Percentiles rank a stretch among this genome's conserved stretches.
Evolutionary conservation across 495 filamentous ascomycete genomes (phyloP).

Genomic region (Friedmanniomyces simplex): DNA sequence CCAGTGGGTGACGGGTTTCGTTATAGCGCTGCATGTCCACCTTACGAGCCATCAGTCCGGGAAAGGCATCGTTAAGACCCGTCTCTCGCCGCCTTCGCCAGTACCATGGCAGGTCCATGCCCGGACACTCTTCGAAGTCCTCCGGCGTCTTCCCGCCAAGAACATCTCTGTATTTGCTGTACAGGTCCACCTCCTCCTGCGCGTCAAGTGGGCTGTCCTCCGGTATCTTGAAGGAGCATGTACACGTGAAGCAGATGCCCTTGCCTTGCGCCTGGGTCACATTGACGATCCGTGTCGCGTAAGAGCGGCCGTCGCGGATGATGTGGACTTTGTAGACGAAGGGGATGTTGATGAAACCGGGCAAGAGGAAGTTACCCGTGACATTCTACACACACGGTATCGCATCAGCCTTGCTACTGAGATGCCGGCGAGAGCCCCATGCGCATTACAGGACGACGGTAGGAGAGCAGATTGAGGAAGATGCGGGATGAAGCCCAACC

Average conservation of each 20-base stretch:
- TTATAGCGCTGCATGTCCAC: conserved; percentile 53
- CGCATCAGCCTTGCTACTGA: not conserved
- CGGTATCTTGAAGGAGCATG: conserved; percentile 52
- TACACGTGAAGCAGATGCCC: conserved; percentile 48
- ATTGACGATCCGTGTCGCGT: conserved; percentile 50
- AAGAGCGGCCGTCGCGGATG: conserved; percentile 45
- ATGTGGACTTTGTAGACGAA: conserved; percentile 50
- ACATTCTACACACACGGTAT: conserved; percentile 40
- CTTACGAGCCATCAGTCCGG: conserved; percentile 51
- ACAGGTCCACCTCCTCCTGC: conserved; percentile 31
- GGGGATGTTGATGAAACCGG: conserved; percentile 40
- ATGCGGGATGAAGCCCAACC: too few relatives aligned
- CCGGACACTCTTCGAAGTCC: conserved; percentile 33
- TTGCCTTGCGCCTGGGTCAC: conserved; percentile 41
- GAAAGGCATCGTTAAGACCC: conserved; percentile 35
- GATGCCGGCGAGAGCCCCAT: too few relatives aligned
- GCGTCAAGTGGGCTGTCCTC: conserved; percentile 34
- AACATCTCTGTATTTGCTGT: conserved; percentile 32
- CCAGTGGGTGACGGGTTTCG: conserved; percentile 36
- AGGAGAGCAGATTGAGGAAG: too few relatives aligned
- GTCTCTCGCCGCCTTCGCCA: conserved; percentile 5
- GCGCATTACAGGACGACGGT: too few relatives aligned
- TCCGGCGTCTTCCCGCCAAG: conserved; percentile 35
- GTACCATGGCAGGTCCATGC: conserved; percentile 42
- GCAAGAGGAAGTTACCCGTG: conserved; percentile 56